Base-by-base conservation (phyloP, 768 basidiomycete species). In the Coprinellus aureogranulatus region DNA sequence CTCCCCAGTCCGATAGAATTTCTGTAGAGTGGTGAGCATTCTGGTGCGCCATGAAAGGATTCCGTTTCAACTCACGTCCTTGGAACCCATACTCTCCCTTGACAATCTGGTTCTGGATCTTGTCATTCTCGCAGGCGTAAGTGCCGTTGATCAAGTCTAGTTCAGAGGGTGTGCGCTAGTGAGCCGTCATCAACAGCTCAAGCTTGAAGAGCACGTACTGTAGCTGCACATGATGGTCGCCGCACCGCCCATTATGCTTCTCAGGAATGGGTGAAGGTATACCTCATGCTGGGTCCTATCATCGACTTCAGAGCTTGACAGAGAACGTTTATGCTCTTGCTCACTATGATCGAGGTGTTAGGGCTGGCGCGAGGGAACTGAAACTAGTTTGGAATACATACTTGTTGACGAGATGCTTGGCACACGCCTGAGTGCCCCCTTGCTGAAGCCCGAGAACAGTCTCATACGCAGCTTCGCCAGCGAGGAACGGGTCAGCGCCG, bases 401-500 rank as follows among this genome's bases (percentile, higher is more conserved):
- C 87, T 90, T 90, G 71, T 86, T 84, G 60, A 92, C 79, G 51
- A 80, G 83, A 69, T 94, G 92, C 70, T 94, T 94, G 11, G 90
- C 91, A 58, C 88, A 91, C 0, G 92, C 91, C 66, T 92, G 90
- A 0, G 94, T 89, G 39, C 94, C 94, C 9, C 73, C 80, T 23
- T 74, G 64, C 66, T 97, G 94, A 74, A 95, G 71, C 6, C 94
- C 94, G 18, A 90, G 73, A 53, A 95, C 83, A 0, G 92, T 95
- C 70, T 93, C 89, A 56, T 85, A 88, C 3, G 86, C 82, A 1
- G 78, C 76, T 66, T 91, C 92, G 12, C 94, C 92, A n/a, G 82
- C 65, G 16, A 96, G 75, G 74, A 85, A 96, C 0, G 94, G 94
- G 68, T 97, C 94, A 10, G 82, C 92, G 28, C 94, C 93, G 57